Conservation (phyloP, 108 stramenopile species). For the Fistulifera solaris region DNA sequence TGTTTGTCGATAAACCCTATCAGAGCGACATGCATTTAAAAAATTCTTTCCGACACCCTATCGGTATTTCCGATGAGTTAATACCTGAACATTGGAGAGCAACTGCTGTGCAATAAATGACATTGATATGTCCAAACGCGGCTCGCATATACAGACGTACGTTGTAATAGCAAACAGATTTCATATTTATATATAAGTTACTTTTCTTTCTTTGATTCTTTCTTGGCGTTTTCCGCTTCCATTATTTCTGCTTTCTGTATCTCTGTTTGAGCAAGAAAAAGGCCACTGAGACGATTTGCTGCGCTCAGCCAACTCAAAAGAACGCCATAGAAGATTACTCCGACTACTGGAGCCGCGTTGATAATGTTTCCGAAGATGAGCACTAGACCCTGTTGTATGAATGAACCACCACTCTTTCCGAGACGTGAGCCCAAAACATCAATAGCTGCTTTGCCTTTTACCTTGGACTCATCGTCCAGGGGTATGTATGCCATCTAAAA, state of each 20-base stretch:
- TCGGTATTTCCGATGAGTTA: slow-evolving; percentile 49
- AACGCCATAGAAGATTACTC: slow-evolving; percentile 75
- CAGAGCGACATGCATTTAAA: slow-evolving; percentile 40
- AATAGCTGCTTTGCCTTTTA: slow-evolving; percentile 93
- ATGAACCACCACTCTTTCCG: slow-evolving; percentile 91
- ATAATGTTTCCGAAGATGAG: slow-evolving; percentile 88
- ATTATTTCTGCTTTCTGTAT: slow-evolving; percentile 3
- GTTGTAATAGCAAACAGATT: no score
- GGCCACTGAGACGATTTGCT: slow-evolving; percentile 57
- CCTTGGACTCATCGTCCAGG: slow-evolving; percentile 90
- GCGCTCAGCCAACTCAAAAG: slow-evolving; percentile 70
- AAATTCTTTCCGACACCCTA: slow-evolving; percentile 52
- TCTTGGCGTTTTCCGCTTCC: slow-evolving; percentile 7
- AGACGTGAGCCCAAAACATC: slow-evolving; percentile 91
- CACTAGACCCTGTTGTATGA: slow-evolving; percentile 89
- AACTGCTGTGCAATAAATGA: no score
- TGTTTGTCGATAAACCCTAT: slow-evolving; percentile 46
- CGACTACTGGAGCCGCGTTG: slow-evolving; percentile 76
- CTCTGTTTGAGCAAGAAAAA: slow-evolving; percentile 40
- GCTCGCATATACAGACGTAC: no score
- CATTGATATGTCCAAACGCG: no score
- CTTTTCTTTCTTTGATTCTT: background rate
- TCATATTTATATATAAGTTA: background rate
- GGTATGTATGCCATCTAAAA: slow-evolving; percentile 91
- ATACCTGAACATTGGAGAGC: slow-evolving; percentile 23